These are phyloP conservation scores for Xylaria arbuscula DNA, from an alignment of 2,329 filamentous ascomycete genomes.

Conservation along the genomic window DNA sequence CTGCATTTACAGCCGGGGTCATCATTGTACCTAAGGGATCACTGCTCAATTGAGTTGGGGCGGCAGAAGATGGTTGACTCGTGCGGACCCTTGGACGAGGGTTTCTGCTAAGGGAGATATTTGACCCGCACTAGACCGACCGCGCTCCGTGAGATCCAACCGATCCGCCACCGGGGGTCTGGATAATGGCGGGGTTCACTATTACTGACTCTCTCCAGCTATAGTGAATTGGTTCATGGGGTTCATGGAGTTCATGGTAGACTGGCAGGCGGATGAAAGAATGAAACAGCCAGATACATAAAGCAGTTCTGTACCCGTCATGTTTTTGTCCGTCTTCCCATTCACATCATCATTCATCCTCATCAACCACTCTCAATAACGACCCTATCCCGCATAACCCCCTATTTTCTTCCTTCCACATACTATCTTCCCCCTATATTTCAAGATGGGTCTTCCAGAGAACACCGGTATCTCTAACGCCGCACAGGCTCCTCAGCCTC, in stretches of 20 bases:
- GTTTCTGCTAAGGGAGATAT: conserved; percentile 44
- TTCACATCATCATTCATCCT: conserved; percentile 11
- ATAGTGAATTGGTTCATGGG: conserved; percentile 34
- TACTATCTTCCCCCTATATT: not conserved
- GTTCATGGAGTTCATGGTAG: not conserved
- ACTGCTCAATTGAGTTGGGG: not conserved
- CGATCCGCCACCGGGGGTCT: conserved; percentile 43
- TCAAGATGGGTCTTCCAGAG: conserved; percentile 44
- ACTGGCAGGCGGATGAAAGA: conserved; percentile 2
- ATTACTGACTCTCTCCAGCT: conserved; percentile 28
- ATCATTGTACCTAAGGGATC: not conserved
- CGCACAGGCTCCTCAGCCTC: conserved; percentile 48
- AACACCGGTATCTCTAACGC: conserved; percentile 47
- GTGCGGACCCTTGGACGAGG: conserved; percentile 14
- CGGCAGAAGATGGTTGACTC: conserved; percentile 3
- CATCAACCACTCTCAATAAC: not conserved
- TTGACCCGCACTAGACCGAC: conserved; percentile 44
- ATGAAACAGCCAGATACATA: conserved; percentile 32
- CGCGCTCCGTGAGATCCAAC: conserved; percentile 39
- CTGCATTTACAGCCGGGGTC: not conserved
- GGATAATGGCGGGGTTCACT: conserved; percentile 44
- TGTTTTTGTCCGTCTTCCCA: conserved; percentile 9
- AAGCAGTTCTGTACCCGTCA: conserved; percentile 28
- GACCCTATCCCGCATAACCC: not conserved
- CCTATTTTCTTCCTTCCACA: not conserved